A percentile compares a stretch with the other conserved stretches of the same genome.
Evolutionary conservation across 139 green algal genomes (phyloP).

Genomic region (Chlamydomonas incerta): DNA sequence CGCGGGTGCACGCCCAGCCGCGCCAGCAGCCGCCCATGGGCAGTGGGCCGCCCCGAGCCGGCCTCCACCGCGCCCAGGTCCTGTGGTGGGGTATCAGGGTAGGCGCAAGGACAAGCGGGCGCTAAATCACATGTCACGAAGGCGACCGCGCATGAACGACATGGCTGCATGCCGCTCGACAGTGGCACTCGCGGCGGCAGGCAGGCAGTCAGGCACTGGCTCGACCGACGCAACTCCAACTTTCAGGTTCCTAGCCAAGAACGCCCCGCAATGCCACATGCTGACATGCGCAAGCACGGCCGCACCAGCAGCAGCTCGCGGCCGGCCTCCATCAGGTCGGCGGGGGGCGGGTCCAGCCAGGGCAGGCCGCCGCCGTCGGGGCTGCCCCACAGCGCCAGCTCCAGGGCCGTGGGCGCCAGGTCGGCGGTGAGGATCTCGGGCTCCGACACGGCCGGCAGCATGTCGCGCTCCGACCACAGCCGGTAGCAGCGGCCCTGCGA

Average conservation of each 20-base stretch:
- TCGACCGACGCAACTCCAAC: too few relatives aligned
- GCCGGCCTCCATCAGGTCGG: constrained; percentile 38
- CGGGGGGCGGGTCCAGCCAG: constrained; percentile 73
- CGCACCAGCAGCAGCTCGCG: constrained; percentile 55
- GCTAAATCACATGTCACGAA: too few relatives aligned
- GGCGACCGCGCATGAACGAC: too few relatives aligned
- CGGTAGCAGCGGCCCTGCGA: constrained; percentile 64
- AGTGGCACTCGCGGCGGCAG: too few relatives aligned
- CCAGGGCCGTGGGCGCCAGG: constrained; percentile 65
- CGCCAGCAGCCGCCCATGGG: constrained; percentile 47
- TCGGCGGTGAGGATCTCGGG: constrained; percentile 66
- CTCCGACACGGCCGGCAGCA: constrained; percentile 39
- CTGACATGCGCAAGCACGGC: too few relatives aligned
- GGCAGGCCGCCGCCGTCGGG: constrained; percentile 48
- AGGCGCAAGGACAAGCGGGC: too few relatives aligned
- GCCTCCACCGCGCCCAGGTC: constrained; percentile 61
- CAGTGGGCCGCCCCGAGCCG: constrained; percentile 4
- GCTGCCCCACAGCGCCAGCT: constrained; percentile 64
- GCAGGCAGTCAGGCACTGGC: too few relatives aligned
- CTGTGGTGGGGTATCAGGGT: not conserved
- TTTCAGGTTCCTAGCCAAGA: too few relatives aligned
- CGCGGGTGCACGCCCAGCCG: constrained; percentile 55
- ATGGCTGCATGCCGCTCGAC: too few relatives aligned
- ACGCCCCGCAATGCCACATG: too few relatives aligned
- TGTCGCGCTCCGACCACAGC: constrained; percentile 57